These are phyloP conservation scores for Umbelopsis ramanniana DNA, from an alignment of 192 early-diverging fungal species.

Conservation along the genomic window DNA sequence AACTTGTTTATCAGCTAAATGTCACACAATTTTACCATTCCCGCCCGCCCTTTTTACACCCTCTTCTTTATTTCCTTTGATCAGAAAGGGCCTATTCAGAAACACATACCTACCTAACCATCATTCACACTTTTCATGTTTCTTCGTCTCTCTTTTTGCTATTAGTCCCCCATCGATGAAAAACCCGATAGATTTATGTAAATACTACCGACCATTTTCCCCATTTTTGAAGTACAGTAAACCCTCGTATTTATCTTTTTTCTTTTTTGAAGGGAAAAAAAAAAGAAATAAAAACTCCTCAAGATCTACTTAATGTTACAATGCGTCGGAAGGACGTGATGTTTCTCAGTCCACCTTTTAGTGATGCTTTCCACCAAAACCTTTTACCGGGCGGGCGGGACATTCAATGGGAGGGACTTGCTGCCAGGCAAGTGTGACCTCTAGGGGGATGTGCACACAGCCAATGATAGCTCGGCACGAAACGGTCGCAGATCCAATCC, in stretches of 20 bases:
- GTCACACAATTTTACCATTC: not conserved
- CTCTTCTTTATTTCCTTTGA: slow-evolving; percentile 1
- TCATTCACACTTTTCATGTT: not conserved
- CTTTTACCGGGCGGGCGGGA: too few species aligned
- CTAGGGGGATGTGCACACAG: not conserved
- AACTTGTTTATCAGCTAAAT: slow-evolving; percentile 58
- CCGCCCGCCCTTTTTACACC: not conserved
- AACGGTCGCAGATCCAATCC: slow-evolving; percentile 18
- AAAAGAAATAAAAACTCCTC: not conserved
- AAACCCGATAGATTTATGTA: slow-evolving; percentile 22
- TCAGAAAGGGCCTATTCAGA: too few species aligned
- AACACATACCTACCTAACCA: too few species aligned
- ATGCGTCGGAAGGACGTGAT: too few species aligned
- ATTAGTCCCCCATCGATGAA: slow-evolving; percentile 15
- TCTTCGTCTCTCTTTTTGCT: slow-evolving; percentile 20
- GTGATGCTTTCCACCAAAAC: too few species aligned
- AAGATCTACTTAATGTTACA: not conserved
- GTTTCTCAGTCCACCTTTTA: too few species aligned
- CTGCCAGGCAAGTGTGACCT: not conserved
- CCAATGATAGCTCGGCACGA: slow-evolving; percentile 22
- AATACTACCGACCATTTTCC: not conserved
- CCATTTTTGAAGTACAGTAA: slow-evolving; percentile 1
- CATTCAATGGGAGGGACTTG: not conserved
- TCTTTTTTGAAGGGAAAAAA: not conserved
- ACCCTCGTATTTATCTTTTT: slow-evolving; percentile 10